Evolutionary conservation across 306 rosid genomes (phyloP), one percentile per base, ranked within the genome.

Genomic region (Gleditsia sinensis): DNA sequence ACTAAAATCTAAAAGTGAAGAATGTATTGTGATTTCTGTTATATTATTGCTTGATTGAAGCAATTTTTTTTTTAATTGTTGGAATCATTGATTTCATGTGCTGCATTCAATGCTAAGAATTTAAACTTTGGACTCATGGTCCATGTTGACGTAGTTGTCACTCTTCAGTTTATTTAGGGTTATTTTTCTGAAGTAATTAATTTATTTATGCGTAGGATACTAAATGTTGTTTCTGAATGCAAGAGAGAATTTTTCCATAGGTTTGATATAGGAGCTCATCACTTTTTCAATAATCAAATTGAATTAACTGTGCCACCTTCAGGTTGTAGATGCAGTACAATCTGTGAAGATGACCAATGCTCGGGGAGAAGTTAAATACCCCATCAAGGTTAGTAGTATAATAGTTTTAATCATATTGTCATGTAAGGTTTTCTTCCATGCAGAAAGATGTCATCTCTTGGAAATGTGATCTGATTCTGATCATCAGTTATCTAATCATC

Each of bases 281-380:
- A 13, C 9, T 40, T 46, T 68, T 50, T 51, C 17, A 24, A 72
- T 45, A 42, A 51, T 61, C 56, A 27, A 72, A 23, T 53, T 54
- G 66, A 72, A 21, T 58, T 70, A 14, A 46, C 16, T 67, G 58
- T 75, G 53, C 59, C 67, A 75, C 80, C 63, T 59, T 27, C 75
- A 94, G 99, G 99, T 88, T 54, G 99, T 92, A n/a, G 98, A 92
- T 45, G 92, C 99, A 10, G 99, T 95, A 27, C 95, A 50, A 78
- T 81, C 98, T 46, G 96, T 95, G 53, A 95, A 92, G 81, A 95
- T 92, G 97, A 92, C 98, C 69, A 95, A 95, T 72, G 92, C 86
- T 58, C 75, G 97, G 39, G 99, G 99, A 67, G 99, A 95, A 72
- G 72, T 94, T 69, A 94, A 78, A 82, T 92, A 94, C 81, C 99